Conservation (phyloP, 495 filamentous ascomycete genomes). For the Terfezia claveryi region DNA sequence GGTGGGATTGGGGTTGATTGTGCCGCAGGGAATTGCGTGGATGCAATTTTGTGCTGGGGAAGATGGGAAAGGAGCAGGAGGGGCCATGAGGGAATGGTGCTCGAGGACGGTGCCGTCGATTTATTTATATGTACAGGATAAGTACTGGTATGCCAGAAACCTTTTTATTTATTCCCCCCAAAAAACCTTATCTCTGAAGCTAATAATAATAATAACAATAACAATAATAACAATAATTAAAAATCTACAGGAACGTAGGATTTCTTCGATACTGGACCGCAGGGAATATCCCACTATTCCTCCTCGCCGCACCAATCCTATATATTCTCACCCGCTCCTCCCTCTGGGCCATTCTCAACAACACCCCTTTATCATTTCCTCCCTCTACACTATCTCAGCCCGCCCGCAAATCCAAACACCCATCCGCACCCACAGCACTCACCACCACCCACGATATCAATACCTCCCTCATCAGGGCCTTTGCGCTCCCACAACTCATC, state of each 20-base stretch:
- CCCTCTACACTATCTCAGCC: neutral
- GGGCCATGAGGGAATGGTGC: slow-evolving; percentile 49
- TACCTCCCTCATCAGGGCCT: slow-evolving; percentile 24
- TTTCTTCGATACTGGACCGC: slow-evolving; percentile 79
- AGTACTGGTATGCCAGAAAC: slow-evolving; percentile 53
- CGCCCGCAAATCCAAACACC: neutral
- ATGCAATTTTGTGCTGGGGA: slow-evolving; percentile 36
- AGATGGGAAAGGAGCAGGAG: slow-evolving; percentile 4
- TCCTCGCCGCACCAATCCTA: slow-evolving; percentile 62
- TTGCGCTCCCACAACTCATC: slow-evolving; percentile 51
- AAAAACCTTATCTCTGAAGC: neutral
- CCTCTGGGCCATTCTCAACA: slow-evolving; percentile 19
- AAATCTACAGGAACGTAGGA: slow-evolving; percentile 46
- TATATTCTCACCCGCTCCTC: slow-evolving; percentile 41
- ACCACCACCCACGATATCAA: neutral
- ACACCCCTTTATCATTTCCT: too few relatives aligned
- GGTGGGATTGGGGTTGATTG: slow-evolving; percentile 39
- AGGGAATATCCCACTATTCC: slow-evolving; percentile 69
- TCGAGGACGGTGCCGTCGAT: slow-evolving; percentile 49
- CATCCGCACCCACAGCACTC: neutral
- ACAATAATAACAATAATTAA: neutral
- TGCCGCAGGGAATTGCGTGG: slow-evolving; percentile 62
- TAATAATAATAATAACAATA: neutral
- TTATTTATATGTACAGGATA: slow-evolving; percentile 66
- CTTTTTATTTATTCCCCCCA: neutral